Conservation (phyloP, 106 monocot genomes). For the Phalaenopsis aphrodite region DNA sequence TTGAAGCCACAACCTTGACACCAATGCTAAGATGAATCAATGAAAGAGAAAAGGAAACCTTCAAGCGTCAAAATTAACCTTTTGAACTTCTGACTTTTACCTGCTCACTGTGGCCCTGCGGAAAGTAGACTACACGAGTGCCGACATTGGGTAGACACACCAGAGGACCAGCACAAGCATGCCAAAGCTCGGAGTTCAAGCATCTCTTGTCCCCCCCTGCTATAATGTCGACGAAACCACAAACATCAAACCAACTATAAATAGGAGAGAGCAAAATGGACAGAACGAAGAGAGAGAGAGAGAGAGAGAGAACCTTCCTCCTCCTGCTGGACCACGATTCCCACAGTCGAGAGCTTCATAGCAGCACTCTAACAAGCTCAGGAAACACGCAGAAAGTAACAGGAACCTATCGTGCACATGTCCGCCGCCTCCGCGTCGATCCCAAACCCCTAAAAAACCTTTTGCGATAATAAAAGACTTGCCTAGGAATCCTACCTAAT, state of each 20-base stretch:
- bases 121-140: conserved; percentile 80
- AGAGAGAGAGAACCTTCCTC: conserved; percentile 23
- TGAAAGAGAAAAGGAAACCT: background rate
- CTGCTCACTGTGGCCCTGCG: conserved; percentile 93
- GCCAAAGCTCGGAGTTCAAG: conserved; percentile 90
- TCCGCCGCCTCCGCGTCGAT: background rate
- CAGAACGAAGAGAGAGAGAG: background rate
- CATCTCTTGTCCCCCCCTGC: conserved; percentile 64
- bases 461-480: background rate
- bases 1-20: conserved; percentile 64
- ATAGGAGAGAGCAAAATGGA: background rate
- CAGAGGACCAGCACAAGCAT: conserved; percentile 84
- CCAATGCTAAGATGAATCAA: conserved; percentile 9
- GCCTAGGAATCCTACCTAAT: background rate
- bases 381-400: background rate
- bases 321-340: conserved; percentile 22
- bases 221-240: conserved; percentile 1
- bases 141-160: conserved; percentile 75
- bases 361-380: background rate
- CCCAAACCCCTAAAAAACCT: background rate
- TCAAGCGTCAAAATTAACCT: background rate
- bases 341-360: conserved; percentile 47
- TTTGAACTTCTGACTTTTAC: conserved; percentile 13
- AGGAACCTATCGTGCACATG: background rate
- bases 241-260: background rate